A percentile compares a stretch with the other conserved stretches of the same genome.
Conservation (phyloP, 148 eudicot species). For the Rhododendron ferrugineum region DNA sequence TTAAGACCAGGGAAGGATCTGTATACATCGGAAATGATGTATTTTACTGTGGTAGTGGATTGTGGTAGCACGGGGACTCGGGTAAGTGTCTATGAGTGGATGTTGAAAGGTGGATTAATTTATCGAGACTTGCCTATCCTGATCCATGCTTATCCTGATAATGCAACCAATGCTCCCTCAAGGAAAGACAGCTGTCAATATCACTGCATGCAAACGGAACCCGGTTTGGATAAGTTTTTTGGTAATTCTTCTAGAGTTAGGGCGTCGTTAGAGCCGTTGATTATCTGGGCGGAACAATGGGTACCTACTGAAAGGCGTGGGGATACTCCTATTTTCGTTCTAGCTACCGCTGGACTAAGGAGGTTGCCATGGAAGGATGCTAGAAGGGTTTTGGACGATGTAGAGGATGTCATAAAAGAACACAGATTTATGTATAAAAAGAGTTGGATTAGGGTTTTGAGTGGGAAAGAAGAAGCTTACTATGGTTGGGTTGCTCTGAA, state of each 20-base stretch:
- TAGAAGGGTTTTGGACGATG: slow-evolving; percentile 46
- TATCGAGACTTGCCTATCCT: slow-evolving; percentile 40
- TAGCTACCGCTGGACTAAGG: slow-evolving; percentile 84
- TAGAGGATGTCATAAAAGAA: slow-evolving; percentile 45
- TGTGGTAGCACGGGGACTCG: slow-evolving; percentile 93
- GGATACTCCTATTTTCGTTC: slow-evolving; percentile 52
- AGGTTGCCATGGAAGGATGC: slow-evolving; percentile 37
- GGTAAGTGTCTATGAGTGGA: slow-evolving; percentile 66
- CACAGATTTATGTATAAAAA: slow-evolving; percentile 42
- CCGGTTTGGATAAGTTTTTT: slow-evolving; percentile 71
- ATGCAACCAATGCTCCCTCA: slow-evolving; percentile 18
- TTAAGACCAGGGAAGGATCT: slow-evolving; percentile 9
- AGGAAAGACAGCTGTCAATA: slow-evolving; percentile 48
- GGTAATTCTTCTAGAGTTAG: slow-evolving; percentile 54
- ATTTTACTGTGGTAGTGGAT: slow-evolving; percentile 75
- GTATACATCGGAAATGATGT: slow-evolving; percentile 18
- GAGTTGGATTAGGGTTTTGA: slow-evolving; percentile 70
- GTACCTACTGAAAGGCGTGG: slow-evolving; percentile 45
- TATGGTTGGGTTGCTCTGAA: slow-evolving; percentile 87
- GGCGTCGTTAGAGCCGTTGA: slow-evolving; percentile 61
- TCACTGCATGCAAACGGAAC: slow-evolving; percentile 79
- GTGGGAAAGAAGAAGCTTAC: slow-evolving; percentile 84
- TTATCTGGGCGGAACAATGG: slow-evolving; percentile 52
- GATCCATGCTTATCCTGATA: slow-evolving; percentile 52
- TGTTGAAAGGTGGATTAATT: slow-evolving; percentile 10